Base-by-base conservation (phyloP, 495 filamentous ascomycete genomes). In the Neurospora sp. region DNA sequence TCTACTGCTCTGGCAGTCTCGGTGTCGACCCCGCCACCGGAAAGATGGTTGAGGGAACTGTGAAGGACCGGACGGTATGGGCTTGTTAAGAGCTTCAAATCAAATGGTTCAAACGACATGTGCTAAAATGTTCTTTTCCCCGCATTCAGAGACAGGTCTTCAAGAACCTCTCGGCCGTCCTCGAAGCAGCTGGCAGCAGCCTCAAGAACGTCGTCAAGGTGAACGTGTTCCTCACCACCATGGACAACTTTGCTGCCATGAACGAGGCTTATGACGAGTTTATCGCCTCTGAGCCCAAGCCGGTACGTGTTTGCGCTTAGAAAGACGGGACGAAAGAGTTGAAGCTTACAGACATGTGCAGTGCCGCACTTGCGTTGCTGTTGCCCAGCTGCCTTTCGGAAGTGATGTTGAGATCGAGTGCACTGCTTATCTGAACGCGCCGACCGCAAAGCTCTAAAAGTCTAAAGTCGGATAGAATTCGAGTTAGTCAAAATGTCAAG, bases 331-430 rank as follows among this genome's bases (percentile, higher is more conserved):
- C n/a, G 39, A 44, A 16, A 31, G 46, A 20, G 11, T 71, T 72
- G 54, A 75, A 37, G 54, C 54, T 69, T 37, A 69, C 14, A 38
- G 14, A 12, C 20, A 31, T 35, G 9, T 8, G 4, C 41, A 80
- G 77, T 86, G 83, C 73, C 84, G 88, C 44, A 92, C 90, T 54
- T 92, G 90, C 76, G 89, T 93, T 46, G 90, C 90, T 7, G 90
- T 92, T 31, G 85, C 89, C 77, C 88, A 88, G 54, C 81, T 92
- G 71, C 90, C 90, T 2, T 79, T 90, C 27, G 85, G 86, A 20
- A 90, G 89, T 10, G 90, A 92, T 83, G 89, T 93, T 18, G 90
- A 92, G 82, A 91, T 93, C 78, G 90, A 92, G 79, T 91, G 88
- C 76, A 89, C 86, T 69, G 90, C 90, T 6, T 81, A 86, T 82